Base-by-base conservation (phyloP, 352 stramenopile species). In the Phytophthora melonis region DNA sequence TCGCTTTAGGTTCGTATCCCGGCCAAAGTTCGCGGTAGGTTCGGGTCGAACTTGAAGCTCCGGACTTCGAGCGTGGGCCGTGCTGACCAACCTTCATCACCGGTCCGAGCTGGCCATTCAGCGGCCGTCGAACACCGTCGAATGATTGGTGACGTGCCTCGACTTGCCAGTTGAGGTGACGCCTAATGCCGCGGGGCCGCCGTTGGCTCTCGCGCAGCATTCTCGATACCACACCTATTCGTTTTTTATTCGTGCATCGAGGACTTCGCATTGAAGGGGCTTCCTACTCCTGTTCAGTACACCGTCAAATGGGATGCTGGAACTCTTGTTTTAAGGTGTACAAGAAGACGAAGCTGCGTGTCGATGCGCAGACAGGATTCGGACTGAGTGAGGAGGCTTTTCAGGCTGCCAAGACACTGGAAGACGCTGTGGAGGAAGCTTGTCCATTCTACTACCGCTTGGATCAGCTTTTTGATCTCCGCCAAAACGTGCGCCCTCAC, bases 331-430 rank as follows among this genome's bases (percentile, higher is more conserved):
- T 68, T 50, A 61, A 49, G 14, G 32, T 47, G 7, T 60, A 49
- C 62, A 68, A 62, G 50, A 61, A 55, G 5, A 56, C 32, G 11
- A 68, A 68, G 19, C 9, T n/a, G 9, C 52, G 36, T 30, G 32
- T 67, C 3, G 50, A 67, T 14, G 39, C 19, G 18, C 62, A 62
- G 19, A 61, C 62, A 1, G 62, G 62, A 2, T 67, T 68, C 21
- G 18, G 52, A 2, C 32, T 56, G 16, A 56, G 13, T 34, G 50
- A 68, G 7, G 32, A 11, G 4, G 11, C 59, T 32, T 16, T 45
- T 41, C 32, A 39, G 19, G 60, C 59, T 43, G 60, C 32, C 5
- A 67, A 60, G 50, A 59, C 6, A 10, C 39, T 67, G 0, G 32
- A 59, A 19, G 19, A 67, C 7, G 34, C 25, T 54, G 34, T 67